phyloP scores from a whole-genome alignment of 495 filamentous ascomycete species.

The Talaromyces stipitatus region DNA sequence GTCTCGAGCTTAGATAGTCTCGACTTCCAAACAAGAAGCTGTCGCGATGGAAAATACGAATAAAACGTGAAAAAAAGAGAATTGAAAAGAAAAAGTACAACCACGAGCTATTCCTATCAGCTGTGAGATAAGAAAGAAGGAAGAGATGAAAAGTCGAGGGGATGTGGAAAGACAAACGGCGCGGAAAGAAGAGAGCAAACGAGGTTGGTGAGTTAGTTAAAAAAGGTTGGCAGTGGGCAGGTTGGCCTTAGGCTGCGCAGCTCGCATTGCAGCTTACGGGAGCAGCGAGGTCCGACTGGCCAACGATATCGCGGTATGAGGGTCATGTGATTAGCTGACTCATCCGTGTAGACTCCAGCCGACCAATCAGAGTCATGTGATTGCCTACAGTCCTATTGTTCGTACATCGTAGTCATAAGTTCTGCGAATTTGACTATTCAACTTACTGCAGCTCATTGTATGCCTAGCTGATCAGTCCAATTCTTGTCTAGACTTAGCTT shows the following conservation, averaged over 20 bases:
- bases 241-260: background rate
- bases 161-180: constrained; percentile 7
- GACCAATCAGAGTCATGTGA: background rate
- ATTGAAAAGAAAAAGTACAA: constrained; percentile 2
- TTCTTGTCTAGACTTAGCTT: too few species aligned
- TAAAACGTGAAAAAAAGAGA: background rate
- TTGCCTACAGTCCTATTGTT: background rate
- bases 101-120: background rate
- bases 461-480: too few species aligned
- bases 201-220: background rate
- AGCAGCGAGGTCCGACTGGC: background rate
- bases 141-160: constrained; percentile 1
- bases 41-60: background rate
- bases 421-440: too few species aligned
- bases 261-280: background rate
- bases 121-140: background rate
- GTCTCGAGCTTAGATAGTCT: background rate
- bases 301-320: background rate
- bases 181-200: constrained; percentile 1
- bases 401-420: too few species aligned
- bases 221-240: background rate
- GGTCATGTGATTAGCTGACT: constrained; percentile 2
- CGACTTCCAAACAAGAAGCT: background rate
- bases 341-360: background rate
- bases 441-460: too few species aligned